A percentile compares a stretch with the other conserved stretches of the same genome.
These are phyloP conservation scores for Oryza nivara DNA, from an alignment of 176 grass and related monocot genomes.

Conservation along the genomic window DNA sequence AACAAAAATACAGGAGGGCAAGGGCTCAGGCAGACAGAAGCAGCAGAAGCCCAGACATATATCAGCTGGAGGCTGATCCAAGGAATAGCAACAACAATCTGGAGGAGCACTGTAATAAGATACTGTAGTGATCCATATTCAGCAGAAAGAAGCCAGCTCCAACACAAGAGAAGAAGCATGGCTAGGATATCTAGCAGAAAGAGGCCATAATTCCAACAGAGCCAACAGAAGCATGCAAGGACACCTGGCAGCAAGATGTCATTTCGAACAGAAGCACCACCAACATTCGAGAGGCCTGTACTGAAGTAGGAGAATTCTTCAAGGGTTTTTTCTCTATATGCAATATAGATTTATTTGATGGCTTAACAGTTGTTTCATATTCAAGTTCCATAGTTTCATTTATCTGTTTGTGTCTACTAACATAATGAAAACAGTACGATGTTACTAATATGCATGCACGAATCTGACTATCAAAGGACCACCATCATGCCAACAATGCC, in stretches of 20 bases:
- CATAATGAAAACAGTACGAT: background rate
- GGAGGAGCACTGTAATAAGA: background rate
- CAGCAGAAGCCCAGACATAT: background rate
- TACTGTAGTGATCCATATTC: background rate
- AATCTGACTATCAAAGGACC: background rate
- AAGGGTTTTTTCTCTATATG: background rate
- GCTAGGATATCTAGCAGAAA: background rate
- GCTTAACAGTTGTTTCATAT: constrained; percentile 14
- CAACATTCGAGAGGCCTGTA: background rate
- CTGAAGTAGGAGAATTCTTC: constrained; percentile 10
- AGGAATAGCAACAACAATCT: background rate
- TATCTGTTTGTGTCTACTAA: background rate
- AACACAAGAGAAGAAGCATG: background rate
- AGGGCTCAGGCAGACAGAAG: background rate
- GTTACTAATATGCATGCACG: background rate
- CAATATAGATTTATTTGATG: background rate
- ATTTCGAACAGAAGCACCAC: background rate
- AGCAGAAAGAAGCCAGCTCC: too few species aligned
- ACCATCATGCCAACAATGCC: background rate
- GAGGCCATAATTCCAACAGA: background rate
- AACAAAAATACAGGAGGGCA: constrained; percentile 15
- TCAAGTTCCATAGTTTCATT: background rate
- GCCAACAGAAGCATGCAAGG: background rate
- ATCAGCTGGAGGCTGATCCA: background rate
- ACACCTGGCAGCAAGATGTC: background rate